These are phyloP conservation scores for Benincasa hispida DNA, from an alignment of 306 rosid species.

Conservation along the genomic window DNA sequence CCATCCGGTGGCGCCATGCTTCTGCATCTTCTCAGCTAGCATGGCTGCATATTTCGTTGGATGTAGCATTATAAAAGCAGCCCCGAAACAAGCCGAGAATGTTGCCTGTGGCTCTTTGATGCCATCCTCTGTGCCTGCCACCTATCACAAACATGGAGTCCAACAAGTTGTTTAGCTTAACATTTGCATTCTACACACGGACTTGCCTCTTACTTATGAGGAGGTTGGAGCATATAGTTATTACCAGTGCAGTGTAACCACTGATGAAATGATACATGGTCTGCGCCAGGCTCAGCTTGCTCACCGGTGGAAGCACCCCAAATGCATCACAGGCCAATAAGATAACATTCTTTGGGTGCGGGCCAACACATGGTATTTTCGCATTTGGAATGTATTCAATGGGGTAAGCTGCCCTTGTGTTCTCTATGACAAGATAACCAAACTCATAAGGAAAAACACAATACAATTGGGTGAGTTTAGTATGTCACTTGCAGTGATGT, in stretches of 20 bases:
- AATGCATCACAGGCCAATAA: constrained; percentile 90
- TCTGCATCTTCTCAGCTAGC: constrained; percentile 86
- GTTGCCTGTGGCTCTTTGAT: constrained; percentile 91
- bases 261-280: constrained; percentile 97
- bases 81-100: constrained; percentile 94
- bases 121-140: constrained; percentile 91
- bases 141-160: constrained; percentile 21
- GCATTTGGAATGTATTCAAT: constrained; percentile 93
- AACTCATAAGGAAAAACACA: neutral
- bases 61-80: constrained; percentile 86
- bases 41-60: constrained; percentile 86
- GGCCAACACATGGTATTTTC: constrained; percentile 78
- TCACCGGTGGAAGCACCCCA: constrained; percentile 90
- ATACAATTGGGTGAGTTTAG: neutral
- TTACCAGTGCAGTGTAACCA: constrained; percentile 89
- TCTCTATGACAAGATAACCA: constrained; percentile 34
- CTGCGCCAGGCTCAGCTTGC: constrained; percentile 76
- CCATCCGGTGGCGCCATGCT: constrained; percentile 86
- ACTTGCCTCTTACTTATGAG: neutral
- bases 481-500: neutral
- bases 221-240: constrained; percentile 12
- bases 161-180: neutral
- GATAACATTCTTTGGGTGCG: constrained; percentile 81
- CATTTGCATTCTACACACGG: neutral
- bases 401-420: constrained; percentile 86